Conservation (phyloP, 495 filamentous ascomycete species). For the Neurospora sp. region DNA sequence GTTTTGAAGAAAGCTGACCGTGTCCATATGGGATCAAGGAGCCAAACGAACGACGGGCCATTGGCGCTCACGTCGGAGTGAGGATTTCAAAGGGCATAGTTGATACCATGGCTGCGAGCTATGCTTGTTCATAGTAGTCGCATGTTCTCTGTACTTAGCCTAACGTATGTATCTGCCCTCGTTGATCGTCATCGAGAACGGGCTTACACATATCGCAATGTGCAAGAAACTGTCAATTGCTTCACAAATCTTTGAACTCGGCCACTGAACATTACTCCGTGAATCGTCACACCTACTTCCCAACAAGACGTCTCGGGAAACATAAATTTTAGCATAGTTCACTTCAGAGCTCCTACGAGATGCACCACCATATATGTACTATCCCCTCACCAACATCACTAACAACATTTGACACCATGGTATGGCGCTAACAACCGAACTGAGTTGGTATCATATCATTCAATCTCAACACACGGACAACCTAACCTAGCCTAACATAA, state of each 20-base stretch:
- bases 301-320: not conserved
- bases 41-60: not conserved
- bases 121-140: not conserved
- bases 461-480: not conserved
- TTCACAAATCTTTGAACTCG: not conserved
- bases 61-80: not conserved
- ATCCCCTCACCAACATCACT: not conserved
- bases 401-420: not conserved
- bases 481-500: not conserved
- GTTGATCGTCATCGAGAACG: not conserved
- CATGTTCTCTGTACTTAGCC: not conserved
- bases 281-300: not conserved
- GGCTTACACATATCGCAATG: not conserved
- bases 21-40: conserved; percentile 1
- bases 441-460: not conserved
- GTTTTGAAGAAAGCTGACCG: not conserved
- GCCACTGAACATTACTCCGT: not conserved
- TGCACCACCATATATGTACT: not conserved
- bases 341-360: not conserved
- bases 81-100: too few relatives aligned
- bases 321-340: not conserved
- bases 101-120: not conserved
- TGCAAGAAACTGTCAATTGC: not conserved
- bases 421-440: not conserved
- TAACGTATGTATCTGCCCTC: not conserved